Conservation (phyloP, 441 rosid genomes). For the Populus hybrid region DNA sequence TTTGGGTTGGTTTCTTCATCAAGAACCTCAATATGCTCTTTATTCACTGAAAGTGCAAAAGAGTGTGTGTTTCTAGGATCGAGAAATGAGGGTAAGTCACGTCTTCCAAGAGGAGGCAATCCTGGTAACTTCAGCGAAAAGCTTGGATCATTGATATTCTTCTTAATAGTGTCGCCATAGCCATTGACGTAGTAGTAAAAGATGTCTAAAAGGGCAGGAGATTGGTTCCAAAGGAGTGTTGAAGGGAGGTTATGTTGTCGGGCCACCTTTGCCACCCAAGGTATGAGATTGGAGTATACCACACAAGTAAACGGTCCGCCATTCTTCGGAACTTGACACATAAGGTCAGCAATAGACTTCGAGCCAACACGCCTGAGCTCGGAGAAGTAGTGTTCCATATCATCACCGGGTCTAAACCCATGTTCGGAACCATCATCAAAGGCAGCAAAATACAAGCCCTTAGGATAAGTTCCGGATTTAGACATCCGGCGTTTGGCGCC, state of each 20-base stretch:
- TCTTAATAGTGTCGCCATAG: constrained; percentile 19
- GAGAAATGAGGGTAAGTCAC: constrained; percentile 49
- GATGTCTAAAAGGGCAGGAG: constrained; percentile 43
- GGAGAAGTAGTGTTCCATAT: constrained; percentile 7
- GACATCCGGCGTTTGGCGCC: constrained; percentile 14
- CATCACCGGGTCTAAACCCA: constrained; percentile 4
- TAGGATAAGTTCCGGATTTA: not conserved
- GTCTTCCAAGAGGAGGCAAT: constrained; percentile 20
- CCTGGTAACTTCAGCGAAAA: constrained; percentile 34
- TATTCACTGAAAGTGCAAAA: constrained; percentile 11
- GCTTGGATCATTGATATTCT: constrained; percentile 10
- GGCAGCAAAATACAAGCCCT: constrained; percentile 18
- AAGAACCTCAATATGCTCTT: constrained; percentile 38
- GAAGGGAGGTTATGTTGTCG: constrained; percentile 21
- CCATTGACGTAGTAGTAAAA: constrained; percentile 45
- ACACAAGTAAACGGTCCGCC: constrained; percentile 15
- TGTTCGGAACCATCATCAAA: constrained; percentile 26
- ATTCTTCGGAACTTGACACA: not conserved
- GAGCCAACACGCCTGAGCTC: constrained; percentile 16
- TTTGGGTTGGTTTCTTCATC: constrained; percentile 28
- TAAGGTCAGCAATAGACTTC: constrained; percentile 9
- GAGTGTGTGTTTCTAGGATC: constrained; percentile 15
- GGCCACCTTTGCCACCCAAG: constrained; percentile 31
- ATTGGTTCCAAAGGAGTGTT: constrained; percentile 47
- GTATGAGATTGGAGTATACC: constrained; percentile 16